Evolutionary conservation across 1,284 basidiomycete species (phyloP).

Genomic region (Malassezia furfur): DNA sequence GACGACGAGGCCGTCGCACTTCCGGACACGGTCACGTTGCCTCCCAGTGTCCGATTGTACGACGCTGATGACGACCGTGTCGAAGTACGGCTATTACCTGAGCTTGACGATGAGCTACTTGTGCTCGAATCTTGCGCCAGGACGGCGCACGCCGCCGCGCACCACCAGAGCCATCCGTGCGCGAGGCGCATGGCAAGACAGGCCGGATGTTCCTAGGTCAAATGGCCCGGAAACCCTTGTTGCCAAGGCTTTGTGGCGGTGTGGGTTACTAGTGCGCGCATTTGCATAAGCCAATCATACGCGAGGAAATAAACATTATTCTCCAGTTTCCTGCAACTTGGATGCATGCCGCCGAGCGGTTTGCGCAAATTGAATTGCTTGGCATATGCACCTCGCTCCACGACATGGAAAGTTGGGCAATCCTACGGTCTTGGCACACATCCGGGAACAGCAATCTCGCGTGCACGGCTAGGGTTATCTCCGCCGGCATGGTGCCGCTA

Average conservation of each 20-base stretch:
- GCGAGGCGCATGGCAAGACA: background rate
- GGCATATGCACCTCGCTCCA: too few relatives aligned
- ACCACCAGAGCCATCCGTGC: background rate
- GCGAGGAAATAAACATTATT: too few relatives aligned
- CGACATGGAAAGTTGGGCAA: too few relatives aligned
- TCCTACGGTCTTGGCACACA: too few relatives aligned
- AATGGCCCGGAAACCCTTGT: background rate
- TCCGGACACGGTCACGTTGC: background rate
- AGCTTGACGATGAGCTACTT: background rate
- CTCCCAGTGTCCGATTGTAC: background rate
- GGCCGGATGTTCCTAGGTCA: too few relatives aligned
- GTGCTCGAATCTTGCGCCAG: background rate
- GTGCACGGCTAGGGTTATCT: too few relatives aligned
- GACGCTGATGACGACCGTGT: background rate
- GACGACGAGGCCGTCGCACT: background rate
- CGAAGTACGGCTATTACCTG: background rate
- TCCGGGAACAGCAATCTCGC: too few relatives aligned
- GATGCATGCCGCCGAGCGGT: too few relatives aligned
- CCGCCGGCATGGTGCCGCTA: too few relatives aligned
- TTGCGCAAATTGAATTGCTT: too few relatives aligned
- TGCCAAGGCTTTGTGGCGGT: background rate
- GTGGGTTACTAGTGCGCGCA: background rate
- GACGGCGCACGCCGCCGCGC: background rate
- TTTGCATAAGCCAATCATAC: too few relatives aligned
- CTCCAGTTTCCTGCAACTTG: too few relatives aligned